Evolutionary conservation across 1,284 basidiomycete genomes (phyloP), one percentile per base, ranked within the genome.

Genomic region (Tylopilus orsonianus): DNA sequence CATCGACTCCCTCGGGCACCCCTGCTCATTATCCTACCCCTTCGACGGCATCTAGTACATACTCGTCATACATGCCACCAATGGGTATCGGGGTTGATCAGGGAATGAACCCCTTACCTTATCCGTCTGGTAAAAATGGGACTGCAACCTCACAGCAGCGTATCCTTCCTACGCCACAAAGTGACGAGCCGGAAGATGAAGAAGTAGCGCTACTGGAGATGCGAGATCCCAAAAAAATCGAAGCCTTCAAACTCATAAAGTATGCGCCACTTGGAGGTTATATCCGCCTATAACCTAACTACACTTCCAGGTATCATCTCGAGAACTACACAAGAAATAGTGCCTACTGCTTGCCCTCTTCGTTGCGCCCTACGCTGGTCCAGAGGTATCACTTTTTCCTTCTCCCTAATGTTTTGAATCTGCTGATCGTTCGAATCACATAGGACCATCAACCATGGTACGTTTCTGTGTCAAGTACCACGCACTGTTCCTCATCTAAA

Each of bases 321-420:
- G 87, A 93, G 59, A 94, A 95, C 61, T 90, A 84, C 65, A 85
- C 83, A 65, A 74, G 85, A 49, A 88, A 88, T 54, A 80, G 84
- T 49, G 79, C 81, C 18, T 96, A 96, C 66, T 90, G 86, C 62
- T 74, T 96, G n/a, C 93, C 93, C 1, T 81, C 87, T 3, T 93
- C 91, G 7, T 72, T 96, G 42, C 79, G 88, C 5, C 92, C 93
- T 2, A 93, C 93, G 2, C 70, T 87, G 12, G 84, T 93, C 7
- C 93, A 96, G 70, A 81, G 85, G 86, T 84, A 61, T n/a, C 53
- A 19, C 59, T 44, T 41, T 24, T 19, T 39, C 14, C 7, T 32
- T 46, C 27, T 23, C 30, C 18, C 24, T 36, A n/a, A 26, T 20
- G 22, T 49, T n/a, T 24, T 33, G 20, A 2, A n/a, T 8, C 36